phyloP scores from a whole-genome alignment of 108 stramenopile species.

The Discostella stelligeroides region DNA sequence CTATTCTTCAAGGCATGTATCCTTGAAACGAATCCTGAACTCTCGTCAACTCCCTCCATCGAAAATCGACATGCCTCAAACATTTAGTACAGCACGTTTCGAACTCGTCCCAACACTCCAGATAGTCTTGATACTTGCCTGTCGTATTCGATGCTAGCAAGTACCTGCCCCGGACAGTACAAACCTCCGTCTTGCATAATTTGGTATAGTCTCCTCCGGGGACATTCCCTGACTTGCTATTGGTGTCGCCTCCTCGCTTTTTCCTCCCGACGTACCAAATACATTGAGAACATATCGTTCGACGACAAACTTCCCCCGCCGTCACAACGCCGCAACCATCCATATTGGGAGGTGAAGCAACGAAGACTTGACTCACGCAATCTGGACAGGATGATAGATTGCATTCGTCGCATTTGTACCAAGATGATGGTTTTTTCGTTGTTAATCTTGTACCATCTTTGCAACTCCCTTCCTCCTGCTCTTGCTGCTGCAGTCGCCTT shows the following conservation, averaged over 20 bases:
- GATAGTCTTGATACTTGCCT: neutral
- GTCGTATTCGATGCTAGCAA: neutral
- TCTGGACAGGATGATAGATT: constrained; percentile 20
- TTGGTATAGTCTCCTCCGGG: constrained; percentile 6
- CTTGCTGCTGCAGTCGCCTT: neutral
- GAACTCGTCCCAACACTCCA: constrained; percentile 10
- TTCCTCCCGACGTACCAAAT: constrained; percentile 11
- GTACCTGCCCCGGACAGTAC: neutral
- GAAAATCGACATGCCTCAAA: constrained; percentile 19
- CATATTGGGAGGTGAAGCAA: neutral
- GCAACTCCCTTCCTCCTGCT: neutral
- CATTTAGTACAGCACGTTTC: constrained; percentile 17
- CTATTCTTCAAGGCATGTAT: constrained; percentile 12
- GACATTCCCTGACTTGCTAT: neutral
- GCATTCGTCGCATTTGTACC: constrained; percentile 45
- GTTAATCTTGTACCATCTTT: neutral
- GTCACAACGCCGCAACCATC: neutral
- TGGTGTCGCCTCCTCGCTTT: neutral
- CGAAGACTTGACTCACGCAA: constrained; percentile 13
- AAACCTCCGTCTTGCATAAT: neutral
- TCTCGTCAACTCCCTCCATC: constrained; percentile 16
- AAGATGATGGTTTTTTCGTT: neutral
- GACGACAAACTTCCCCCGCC: constrained; percentile 7
- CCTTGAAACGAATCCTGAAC: constrained; percentile 13
- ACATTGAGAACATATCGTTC: constrained; percentile 3